These are phyloP conservation scores for Ceratobasidium theobromae DNA, from an alignment of 1,284 basidiomycete species.

Conservation along the genomic window DNA sequence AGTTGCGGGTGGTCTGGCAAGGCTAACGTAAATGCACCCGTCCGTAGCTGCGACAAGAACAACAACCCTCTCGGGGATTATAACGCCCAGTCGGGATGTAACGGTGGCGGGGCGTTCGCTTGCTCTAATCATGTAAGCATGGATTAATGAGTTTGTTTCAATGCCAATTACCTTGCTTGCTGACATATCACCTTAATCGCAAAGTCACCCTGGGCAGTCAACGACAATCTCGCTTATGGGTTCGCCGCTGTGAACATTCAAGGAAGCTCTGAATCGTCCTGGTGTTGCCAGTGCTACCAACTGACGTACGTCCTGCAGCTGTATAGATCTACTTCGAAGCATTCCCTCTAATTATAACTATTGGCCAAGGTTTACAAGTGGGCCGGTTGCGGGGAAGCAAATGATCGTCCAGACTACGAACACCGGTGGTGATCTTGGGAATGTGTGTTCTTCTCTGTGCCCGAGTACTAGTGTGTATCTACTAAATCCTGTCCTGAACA, in stretches of 20 bases:
- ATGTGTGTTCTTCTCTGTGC: neutral
- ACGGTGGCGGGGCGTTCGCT: constrained; percentile 33
- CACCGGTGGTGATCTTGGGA: constrained; percentile 35
- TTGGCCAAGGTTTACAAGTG: constrained; percentile 33
- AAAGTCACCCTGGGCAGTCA: constrained; percentile 34
- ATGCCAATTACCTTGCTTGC: neutral
- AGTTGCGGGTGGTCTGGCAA: constrained; percentile 36
- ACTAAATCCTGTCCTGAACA: neutral
- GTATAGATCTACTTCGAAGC: neutral
- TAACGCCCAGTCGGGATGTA: constrained; percentile 31
- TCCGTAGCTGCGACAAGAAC: constrained; percentile 35
- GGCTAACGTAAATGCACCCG: constrained; percentile 33
- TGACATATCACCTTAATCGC: neutral
- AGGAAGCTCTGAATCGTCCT: constrained; percentile 32
- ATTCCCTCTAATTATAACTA: neutral
- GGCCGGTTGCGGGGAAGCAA: constrained; percentile 33
- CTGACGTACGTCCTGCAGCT: constrained; percentile 27
- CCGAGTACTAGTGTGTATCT: neutral
- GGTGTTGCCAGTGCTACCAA: constrained; percentile 37
- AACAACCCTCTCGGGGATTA: constrained; percentile 31
- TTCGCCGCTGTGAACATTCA: constrained; percentile 35
- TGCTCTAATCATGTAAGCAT: constrained; percentile 27
- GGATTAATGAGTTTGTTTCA: neutral
- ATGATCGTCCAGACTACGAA: constrained; percentile 36
- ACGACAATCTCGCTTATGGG: constrained; percentile 33